A percentile compares a stretch with the other conserved stretches of the same genome.
These are phyloP conservation scores for Aspergillus caelatus DNA, from an alignment of 2,329 filamentous ascomycete genomes.

Conservation along the genomic window DNA sequence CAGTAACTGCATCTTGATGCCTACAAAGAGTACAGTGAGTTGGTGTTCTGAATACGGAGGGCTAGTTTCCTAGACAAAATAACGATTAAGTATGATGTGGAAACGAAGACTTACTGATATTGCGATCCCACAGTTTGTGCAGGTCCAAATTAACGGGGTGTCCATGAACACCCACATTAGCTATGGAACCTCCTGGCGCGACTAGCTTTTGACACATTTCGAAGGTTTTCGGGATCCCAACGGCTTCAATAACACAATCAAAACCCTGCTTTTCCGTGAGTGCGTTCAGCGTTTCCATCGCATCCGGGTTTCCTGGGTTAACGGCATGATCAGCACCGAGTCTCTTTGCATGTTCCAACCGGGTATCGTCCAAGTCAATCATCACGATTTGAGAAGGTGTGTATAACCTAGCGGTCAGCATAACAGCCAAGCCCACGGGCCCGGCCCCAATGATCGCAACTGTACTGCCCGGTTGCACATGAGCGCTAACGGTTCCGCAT, in stretches of 20 bases:
- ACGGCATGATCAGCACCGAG: conserved; percentile 54
- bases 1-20: conserved; percentile 53
- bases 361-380: conserved; percentile 54
- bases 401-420: conserved; percentile 60
- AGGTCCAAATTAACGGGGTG: conserved; percentile 56
- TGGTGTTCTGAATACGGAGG: neutral
- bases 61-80: neutral
- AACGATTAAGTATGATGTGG: too few species aligned
- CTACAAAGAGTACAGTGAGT: conserved; percentile 21
- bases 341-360: conserved; percentile 51
- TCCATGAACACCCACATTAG: conserved; percentile 63
- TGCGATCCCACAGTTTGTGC: conserved; percentile 58
- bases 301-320: conserved; percentile 41
- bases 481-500: conserved; percentile 56
- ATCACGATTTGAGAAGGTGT: conserved; percentile 55
- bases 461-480: conserved; percentile 55
- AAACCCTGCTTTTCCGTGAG: conserved; percentile 57
- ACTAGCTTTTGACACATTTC: conserved; percentile 57
- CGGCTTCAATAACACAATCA: conserved; percentile 62
- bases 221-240: conserved; percentile 58
- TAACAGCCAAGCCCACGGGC: conserved; percentile 58
- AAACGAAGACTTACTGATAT: conserved; percentile 48
- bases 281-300: conserved; percentile 42
- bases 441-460: conserved; percentile 61
- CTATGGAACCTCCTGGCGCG: conserved; percentile 56